Percentiles rank a stretch among this genome's conserved stretches.
phyloP scores from a whole-genome alignment of 2,329 filamentous ascomycete genomes.

The Cephalotrichum gorgonifer region DNA sequence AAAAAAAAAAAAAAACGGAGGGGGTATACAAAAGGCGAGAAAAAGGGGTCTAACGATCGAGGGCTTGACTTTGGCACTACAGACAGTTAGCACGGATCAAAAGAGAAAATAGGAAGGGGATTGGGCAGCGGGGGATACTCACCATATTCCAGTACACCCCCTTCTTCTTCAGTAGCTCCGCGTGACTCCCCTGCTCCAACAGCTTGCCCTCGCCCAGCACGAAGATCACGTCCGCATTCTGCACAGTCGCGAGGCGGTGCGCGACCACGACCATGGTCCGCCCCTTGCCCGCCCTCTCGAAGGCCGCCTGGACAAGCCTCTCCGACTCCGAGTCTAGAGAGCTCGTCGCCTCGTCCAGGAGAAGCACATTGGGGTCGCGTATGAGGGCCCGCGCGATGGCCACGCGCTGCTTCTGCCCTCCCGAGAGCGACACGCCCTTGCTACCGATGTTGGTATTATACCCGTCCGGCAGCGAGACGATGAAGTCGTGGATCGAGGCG shows the following conservation, averaged over 20 bases:
- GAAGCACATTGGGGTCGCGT: constrained; percentile 52
- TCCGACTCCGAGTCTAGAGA: constrained; percentile 56
- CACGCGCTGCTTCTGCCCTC: constrained; percentile 64
- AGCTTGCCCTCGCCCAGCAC: constrained; percentile 59
- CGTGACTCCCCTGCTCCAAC: constrained; percentile 42
- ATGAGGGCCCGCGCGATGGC: constrained; percentile 61
- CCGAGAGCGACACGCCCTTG: constrained; percentile 54
- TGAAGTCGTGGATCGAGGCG: constrained; percentile 63
- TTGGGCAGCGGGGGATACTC: constrained; percentile 14
- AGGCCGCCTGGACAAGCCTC: constrained; percentile 53
- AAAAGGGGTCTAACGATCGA: constrained; percentile 30
- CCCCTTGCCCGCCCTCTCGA: constrained; percentile 51
- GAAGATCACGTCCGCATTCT: constrained; percentile 71
- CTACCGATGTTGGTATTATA: constrained; percentile 60
- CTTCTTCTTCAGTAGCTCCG: constrained; percentile 37
- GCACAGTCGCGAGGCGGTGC: constrained; percentile 66
- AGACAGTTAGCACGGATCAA: constrained; percentile 3
- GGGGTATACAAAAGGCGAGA: neutral
- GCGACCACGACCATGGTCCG: constrained; percentile 67
- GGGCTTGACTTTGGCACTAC: constrained; percentile 48
- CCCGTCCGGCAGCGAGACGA: constrained; percentile 54
- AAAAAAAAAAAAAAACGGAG: neutral
- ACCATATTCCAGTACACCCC: constrained; percentile 51
- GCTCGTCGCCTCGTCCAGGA: constrained; percentile 65
- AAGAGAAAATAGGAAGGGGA: neutral